Base-by-base conservation (phyloP, 257 asterid genomes). In the Coffea eugenioides region DNA sequence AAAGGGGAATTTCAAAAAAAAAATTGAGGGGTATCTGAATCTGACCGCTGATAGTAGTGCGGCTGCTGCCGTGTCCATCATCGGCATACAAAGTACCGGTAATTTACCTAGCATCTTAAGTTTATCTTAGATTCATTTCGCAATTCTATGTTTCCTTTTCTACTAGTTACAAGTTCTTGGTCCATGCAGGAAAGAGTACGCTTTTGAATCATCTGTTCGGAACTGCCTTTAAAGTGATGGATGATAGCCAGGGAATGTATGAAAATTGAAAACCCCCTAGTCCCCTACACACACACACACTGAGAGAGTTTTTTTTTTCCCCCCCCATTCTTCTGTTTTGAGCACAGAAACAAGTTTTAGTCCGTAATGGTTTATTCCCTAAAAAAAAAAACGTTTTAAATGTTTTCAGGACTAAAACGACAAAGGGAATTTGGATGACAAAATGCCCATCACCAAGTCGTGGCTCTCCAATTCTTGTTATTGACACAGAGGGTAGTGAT, bases 161-260 rank as follows among this genome's bases (percentile, higher is more conserved):
- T 39, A 39, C 43, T 39, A 39, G 34, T 57, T 18, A 20, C 27
- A 21, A 16, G 25, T 20, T 3, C 1, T 1, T 57, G 10, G 18
- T 20, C 3, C 11, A 20, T 57, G 65, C 91, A 91, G 95, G 97
- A 78, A 93, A 93, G 85, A 93, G 97, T 86, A 93, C 97, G 27
- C 79, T 93, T 84, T 83, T 91, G 90, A 93, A 93, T 83, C 79
- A 88, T 87, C 87, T 90, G 61, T 93, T 91, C 65, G 81, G 86
- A 23, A 93, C 97, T 0, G 89, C 89, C 84, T 93, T 93, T 78
- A 85, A 85, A 82, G 97, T 90, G 88, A 93, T 93, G 97, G 94
- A 93, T 81, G 97, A 93, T 74, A 85, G 85, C 76, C 84, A 85
- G 84, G 97, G 97, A 83, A 93, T 97, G 97, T 84, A 90, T 43